Base-by-base conservation (phyloP, 495 filamentous ascomycete species). In the Oidiodendron maius region DNA sequence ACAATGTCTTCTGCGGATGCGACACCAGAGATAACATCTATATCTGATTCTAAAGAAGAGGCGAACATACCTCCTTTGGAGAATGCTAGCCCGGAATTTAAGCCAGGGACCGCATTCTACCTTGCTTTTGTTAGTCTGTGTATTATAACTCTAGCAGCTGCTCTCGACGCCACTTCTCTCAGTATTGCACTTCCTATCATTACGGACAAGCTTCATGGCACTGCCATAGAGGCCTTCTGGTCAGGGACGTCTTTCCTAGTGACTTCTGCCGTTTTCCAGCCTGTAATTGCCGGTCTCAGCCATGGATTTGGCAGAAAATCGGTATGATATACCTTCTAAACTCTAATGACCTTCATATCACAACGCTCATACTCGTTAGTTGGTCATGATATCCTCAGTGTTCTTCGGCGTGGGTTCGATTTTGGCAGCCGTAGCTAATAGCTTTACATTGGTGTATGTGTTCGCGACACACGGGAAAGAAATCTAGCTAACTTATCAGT, bases 91-190 rank as follows among this genome's bases (percentile, higher is more conserved):
- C 41, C 48, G 28, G 50, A 13, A 6, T 60, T 60, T 47, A 54
- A 51, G 36, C 50, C 57, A 0, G 38, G 22, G 16, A 43, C 20
- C 40, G 42, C 36, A 6, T 59, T 71, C 24, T 50, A 63, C 8
- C 46, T 73, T 12, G 74, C 73, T n/a, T 81, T 84, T 54, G 25
- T 59, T 18, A 79, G 82, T 0, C 69, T 89, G 35, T 67, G 71
- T 17, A 68, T 83, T 6, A 70, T 88, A 20, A 76, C 77, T 0
- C 63, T 89, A 26, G 82, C 83, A 68, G 81, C 77, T 4, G 83
- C 86, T 20, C 65, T 90, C 16, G 86, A 90, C 63, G 83, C 82
- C 1, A 89, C 86, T 2, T 86, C 81, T 2, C 68, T 89, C 13
- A 82, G 80, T 6, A 83, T 89, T 17, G 86, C 86, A 3, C 60